phyloP scores from a whole-genome alignment of 192 early-diverging fungal genomes.

The Coemansia sp. region DNA sequence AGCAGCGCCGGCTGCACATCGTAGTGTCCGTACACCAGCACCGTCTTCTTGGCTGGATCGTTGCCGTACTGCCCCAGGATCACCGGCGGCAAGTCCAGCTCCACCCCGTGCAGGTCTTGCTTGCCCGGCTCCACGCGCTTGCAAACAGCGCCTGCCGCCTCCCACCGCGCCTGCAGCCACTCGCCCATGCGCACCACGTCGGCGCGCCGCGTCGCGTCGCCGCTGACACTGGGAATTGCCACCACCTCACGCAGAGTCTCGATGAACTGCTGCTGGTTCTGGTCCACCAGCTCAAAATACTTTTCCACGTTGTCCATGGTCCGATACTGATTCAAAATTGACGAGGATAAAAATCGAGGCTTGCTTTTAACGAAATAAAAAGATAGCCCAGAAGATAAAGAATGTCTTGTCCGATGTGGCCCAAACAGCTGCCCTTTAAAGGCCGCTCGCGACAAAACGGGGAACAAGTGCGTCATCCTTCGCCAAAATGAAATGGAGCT shows the following conservation, averaged over 20 bases:
- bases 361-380: neutral
- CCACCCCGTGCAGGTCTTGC: constrained; percentile 77
- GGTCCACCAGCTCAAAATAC: constrained; percentile 73
- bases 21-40: constrained; percentile 97
- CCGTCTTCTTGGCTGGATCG: constrained; percentile 91
- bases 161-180: constrained; percentile 76
- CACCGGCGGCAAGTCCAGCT: constrained; percentile 85
- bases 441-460: neutral
- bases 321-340: neutral
- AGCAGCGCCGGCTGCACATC: constrained; percentile 93
- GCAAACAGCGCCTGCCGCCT: constrained; percentile 64
- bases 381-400: neutral
- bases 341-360: no score
- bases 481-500: neutral
- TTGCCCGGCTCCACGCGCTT: constrained; percentile 71
- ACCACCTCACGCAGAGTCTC: constrained; percentile 85
- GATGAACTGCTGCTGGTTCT: constrained; percentile 79
- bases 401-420: neutral
- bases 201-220: constrained; percentile 68
- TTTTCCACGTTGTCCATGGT: constrained; percentile 53
- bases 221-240: constrained; percentile 80
- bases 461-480: neutral
- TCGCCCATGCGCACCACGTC: constrained; percentile 90
- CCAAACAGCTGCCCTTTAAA: neutral
- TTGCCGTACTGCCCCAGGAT: constrained; percentile 89